Evolutionary conservation across 768 basidiomycete genomes (phyloP).

Genomic region (Lactarius sanguifluus): DNA sequence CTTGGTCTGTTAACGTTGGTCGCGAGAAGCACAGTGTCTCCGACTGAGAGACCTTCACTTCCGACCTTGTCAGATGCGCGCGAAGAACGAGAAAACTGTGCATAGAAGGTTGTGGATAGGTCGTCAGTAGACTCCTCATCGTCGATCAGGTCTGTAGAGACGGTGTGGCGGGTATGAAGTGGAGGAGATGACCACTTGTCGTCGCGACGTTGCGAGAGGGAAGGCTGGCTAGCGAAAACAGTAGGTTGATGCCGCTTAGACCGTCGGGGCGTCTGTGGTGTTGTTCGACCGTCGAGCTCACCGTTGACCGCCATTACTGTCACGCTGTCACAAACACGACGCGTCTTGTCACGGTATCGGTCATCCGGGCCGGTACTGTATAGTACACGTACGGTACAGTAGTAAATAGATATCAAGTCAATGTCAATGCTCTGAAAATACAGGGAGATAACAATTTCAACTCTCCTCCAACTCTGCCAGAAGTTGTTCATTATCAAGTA

Average conservation of each 20-base stretch:
- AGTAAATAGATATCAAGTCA: too few relatives aligned
- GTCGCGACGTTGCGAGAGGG: neutral
- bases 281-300: neutral
- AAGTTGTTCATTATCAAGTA: constrained; percentile 18
- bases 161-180: constrained; percentile 23
- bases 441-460: neutral
- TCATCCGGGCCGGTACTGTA: neutral
- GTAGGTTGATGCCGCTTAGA: constrained; percentile 28
- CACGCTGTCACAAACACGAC: neutral
- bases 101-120: constrained; percentile 23
- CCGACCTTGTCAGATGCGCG: constrained; percentile 5
- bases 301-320: neutral
- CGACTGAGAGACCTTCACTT: constrained; percentile 41
- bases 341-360: constrained; percentile 1
- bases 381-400: too few relatives aligned
- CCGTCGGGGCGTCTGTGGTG: constrained; percentile 26
- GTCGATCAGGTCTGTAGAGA: constrained; percentile 27
- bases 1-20: constrained; percentile 51
- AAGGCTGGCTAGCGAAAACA: constrained; percentile 15
- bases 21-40: constrained; percentile 66
- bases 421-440: neutral
- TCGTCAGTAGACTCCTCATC: constrained; percentile 19
- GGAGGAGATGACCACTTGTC: constrained; percentile 25
- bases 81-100: constrained; percentile 15
- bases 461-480: constrained; percentile 16